Evolutionary conservation across 495 filamentous ascomycete species (phyloP).

Genomic region (Parachaetomium inaequale): DNA sequence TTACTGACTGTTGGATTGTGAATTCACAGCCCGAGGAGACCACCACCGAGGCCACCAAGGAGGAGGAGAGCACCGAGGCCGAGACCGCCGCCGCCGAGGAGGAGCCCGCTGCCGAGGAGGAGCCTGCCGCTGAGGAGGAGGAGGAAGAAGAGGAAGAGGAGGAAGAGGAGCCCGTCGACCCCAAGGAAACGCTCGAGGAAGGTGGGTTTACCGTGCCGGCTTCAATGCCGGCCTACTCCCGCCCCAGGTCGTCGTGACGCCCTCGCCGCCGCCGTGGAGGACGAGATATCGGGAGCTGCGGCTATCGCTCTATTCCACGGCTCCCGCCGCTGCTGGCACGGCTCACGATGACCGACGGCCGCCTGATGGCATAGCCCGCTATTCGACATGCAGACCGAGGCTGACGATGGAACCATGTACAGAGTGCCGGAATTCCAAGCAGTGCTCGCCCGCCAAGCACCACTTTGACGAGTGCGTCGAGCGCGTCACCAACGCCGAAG

Average conservation of each 20-base stretch:
- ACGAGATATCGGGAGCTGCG: background rate
- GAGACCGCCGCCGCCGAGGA: slow-evolving; percentile 46
- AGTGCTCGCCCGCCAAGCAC: slow-evolving; percentile 87
- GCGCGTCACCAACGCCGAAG: slow-evolving; percentile 73
- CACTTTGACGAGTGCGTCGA: slow-evolving; percentile 97
- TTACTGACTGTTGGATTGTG: slow-evolving; percentile 3
- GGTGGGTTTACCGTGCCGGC: slow-evolving; percentile 56
- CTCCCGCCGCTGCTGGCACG: background rate
- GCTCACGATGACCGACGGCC: background rate
- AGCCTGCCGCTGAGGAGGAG: slow-evolving; percentile 45
- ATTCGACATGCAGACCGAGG: background rate
- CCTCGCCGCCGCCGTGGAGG: background rate
- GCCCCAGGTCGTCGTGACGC: background rate
- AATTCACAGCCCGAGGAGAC: slow-evolving; percentile 24
- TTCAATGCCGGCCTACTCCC: background rate
- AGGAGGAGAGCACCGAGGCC: slow-evolving; percentile 52
- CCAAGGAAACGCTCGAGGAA: slow-evolving; percentile 84
- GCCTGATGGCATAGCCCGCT: slow-evolving; percentile 1
- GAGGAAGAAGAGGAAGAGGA: slow-evolving; percentile 57
- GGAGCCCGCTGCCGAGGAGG: slow-evolving; percentile 40
- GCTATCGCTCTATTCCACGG: background rate
- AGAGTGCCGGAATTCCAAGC: slow-evolving; percentile 84
- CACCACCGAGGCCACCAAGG: slow-evolving; percentile 36
- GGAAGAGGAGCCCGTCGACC: slow-evolving; percentile 83
- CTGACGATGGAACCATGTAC: slow-evolving; percentile 31